Evolutionary conservation across 78 protist species (phyloP).

Genomic region (Paratrimastix pyriformis): DNA sequence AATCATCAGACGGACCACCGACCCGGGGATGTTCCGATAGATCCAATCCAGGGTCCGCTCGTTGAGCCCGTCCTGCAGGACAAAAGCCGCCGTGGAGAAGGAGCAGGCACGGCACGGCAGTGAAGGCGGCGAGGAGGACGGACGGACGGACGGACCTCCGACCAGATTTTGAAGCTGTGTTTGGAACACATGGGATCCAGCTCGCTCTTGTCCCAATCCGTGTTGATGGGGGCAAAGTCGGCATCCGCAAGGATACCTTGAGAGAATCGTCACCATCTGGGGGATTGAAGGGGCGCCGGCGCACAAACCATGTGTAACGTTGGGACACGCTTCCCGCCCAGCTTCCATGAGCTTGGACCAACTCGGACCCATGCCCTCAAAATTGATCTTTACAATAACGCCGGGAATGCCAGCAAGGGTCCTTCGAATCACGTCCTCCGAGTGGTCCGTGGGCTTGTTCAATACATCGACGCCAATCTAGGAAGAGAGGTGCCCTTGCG

Average conservation of each 20-base stretch:
- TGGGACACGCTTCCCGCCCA: constrained; percentile 13
- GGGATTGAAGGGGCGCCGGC: no score
- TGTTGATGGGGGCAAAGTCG: constrained; percentile 14
- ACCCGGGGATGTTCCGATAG: constrained; percentile 30
- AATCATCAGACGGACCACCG: no score
- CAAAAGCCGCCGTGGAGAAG: neutral
- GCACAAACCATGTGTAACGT: constrained; percentile 19
- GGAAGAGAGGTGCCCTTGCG: neutral
- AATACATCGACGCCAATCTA: no score
- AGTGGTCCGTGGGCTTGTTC: constrained; percentile 17
- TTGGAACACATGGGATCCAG: neutral
- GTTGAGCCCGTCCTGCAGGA: neutral
- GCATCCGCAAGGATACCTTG: constrained; percentile 19
- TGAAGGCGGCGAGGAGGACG: no score
- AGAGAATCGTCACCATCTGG: neutral
- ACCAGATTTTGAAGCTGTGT: constrained; percentile 14
- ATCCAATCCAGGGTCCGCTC: constrained; percentile 34
- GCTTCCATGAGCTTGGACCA: constrained; percentile 9
- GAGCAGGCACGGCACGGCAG: neutral
- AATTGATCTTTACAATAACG: neutral
- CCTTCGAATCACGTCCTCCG: neutral
- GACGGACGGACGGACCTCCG: no score
- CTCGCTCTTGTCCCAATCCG: constrained; percentile 1
- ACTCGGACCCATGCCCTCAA: constrained; percentile 33
- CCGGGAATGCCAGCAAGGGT: constrained; percentile 26